These are phyloP conservation scores for Boletus edulis DNA, from an alignment of 768 basidiomycete species.

Conservation along the genomic window DNA sequence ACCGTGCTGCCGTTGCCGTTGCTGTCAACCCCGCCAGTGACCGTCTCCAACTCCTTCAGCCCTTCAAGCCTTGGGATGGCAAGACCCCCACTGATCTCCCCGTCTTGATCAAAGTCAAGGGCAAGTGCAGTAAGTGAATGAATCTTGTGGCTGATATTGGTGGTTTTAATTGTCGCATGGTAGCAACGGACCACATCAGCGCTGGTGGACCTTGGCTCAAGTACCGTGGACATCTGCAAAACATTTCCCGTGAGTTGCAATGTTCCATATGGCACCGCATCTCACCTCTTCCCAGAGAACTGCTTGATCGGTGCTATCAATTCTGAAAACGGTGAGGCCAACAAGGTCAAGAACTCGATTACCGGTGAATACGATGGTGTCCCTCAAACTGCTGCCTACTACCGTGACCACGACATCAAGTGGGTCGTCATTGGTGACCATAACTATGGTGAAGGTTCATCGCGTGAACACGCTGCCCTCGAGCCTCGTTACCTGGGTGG, in stretches of 20 bases:
- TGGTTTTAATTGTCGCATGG: slow-evolving; percentile 3
- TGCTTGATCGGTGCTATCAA: slow-evolving; percentile 98
- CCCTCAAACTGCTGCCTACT: slow-evolving; percentile 81
- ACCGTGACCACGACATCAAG: slow-evolving; percentile 86
- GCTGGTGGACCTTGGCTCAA: slow-evolving; percentile 99
- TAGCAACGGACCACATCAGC: slow-evolving; percentile 90
- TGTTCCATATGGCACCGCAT: not conserved
- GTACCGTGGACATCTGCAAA: slow-evolving; percentile 97
- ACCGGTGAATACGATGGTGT: slow-evolving; percentile 86
- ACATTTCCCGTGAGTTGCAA: slow-evolving; percentile 79
- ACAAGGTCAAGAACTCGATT: slow-evolving; percentile 89
- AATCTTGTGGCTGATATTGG: not conserved
- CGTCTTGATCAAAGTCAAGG: slow-evolving; percentile 95
- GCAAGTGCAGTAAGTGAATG: slow-evolving; percentile 88
- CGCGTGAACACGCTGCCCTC: slow-evolving; percentile 96
- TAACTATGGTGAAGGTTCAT: slow-evolving; percentile 98
- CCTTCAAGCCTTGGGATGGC: slow-evolving; percentile 92
- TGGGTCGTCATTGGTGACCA: slow-evolving; percentile 98
- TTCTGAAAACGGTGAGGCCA: slow-evolving; percentile 91
- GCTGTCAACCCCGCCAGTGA: slow-evolving; percentile 83
- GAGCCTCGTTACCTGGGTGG: slow-evolving; percentile 96
- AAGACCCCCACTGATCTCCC: slow-evolving; percentile 88
- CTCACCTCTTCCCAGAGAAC: slow-evolving; percentile 59
- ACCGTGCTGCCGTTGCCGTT: slow-evolving; percentile 81
- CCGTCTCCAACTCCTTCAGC: slow-evolving; percentile 86